phyloP scores from a whole-genome alignment of 805 yeast species.

The Jamesozyma piceae region DNA sequence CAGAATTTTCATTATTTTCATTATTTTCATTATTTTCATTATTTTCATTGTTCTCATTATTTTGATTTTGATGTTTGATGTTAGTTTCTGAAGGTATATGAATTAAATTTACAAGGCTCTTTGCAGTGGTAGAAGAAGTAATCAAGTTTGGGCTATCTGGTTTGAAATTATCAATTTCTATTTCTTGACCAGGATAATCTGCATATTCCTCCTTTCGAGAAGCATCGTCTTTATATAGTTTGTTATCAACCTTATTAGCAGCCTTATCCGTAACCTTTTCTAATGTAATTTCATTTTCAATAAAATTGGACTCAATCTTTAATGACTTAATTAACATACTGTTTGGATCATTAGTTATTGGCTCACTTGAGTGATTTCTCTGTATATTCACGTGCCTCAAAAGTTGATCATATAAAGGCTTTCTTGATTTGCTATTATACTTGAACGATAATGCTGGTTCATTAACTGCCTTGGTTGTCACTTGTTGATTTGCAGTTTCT shows the following conservation, averaged over 20 bases:
- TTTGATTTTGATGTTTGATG: not conserved
- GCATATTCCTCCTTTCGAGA: not conserved
- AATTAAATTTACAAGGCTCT: not conserved
- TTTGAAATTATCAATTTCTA: not conserved
- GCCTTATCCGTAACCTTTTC: not conserved
- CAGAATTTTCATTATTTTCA: not conserved
- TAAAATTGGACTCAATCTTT: not conserved
- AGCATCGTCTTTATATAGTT: not conserved
- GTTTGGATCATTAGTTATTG: not conserved
- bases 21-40: not conserved
- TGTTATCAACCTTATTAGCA: not conserved
- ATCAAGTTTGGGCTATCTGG: not conserved
- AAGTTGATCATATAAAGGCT: conserved; percentile 48
- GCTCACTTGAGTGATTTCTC: not conserved
- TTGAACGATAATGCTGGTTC: conserved; percentile 78
- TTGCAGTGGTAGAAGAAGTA: not conserved
- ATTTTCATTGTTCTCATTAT: not conserved
- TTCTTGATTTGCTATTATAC: conserved; percentile 40
- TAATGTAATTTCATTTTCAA: too few relatives aligned
- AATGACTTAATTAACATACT: not conserved
- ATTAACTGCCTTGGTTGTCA: conserved; percentile 61
- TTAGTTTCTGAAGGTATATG: not conserved
- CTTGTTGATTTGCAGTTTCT: conserved; percentile 48
- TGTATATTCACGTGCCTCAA: conserved; percentile 3
- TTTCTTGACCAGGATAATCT: not conserved